Base-by-base conservation (phyloP, 208 protist genomes). In the Acanthamoeba quina region DNA sequence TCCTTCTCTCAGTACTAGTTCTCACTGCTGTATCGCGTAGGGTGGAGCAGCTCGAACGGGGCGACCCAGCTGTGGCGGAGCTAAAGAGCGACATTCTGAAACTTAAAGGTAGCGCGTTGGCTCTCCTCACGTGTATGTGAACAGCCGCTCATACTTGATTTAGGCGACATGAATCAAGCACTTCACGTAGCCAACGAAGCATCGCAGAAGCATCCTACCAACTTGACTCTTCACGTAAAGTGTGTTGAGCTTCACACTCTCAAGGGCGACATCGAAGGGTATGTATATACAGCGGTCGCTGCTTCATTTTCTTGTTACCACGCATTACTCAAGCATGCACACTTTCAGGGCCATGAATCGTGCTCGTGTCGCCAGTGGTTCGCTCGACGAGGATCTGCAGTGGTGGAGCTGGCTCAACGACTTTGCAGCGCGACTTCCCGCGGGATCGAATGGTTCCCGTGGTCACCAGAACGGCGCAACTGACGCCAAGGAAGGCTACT, bases 321-420 rank as follows among this genome's bases (percentile, higher is more conserved):
- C 11, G 26, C 21, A 68, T 26, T 68, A 24, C 62, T 68, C n/a
- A 68, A 15, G n/a, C 62, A 31, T 52, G 47, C 47, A 31, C n/a
- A n/a, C 62, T 26, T 80, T 31, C 70, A 80, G 70, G 10, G 70
- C 70, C 15, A 80, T 80, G 19, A n/a, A 80, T 5, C 70, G 41
- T 21, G 70, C 70, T 37, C 29, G 41, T 19, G 29, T 10, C 13
- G 70, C 70, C 37, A 80, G 70, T 47, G 5, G 17, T 11, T 80
- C 15, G n/a, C 19, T 80, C 29, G 70, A n/a, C 15, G 21, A 37
- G 17, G 70, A 80, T 17, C 29, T 80, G 21, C 37, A 49, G 29
- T 80, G 70, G 70, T 80, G 70, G 70, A 37, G 15, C 34, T 80
- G 70, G 70, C 70, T 80, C 13, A 49, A 80, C 34, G 70, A 80